A percentile compares a stretch with the other conserved stretches of the same genome.
These are phyloP conservation scores for Pleurotus eryngii DNA, from an alignment of 768 basidiomycete genomes.

Conservation along the genomic window DNA sequence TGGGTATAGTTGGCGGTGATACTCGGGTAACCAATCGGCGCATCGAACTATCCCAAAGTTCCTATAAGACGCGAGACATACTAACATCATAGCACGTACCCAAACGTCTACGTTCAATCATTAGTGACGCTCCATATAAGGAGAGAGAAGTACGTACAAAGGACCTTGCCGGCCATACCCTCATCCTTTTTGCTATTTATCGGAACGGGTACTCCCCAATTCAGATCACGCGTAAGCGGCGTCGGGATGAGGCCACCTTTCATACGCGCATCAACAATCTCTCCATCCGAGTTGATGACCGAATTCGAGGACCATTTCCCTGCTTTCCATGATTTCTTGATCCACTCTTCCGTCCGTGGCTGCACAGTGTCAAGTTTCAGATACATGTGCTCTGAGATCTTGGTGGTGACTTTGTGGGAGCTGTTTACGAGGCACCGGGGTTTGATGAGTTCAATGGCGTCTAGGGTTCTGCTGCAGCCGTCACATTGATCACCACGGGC, in stretches of 20 bases:
- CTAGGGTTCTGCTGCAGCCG: conserved; percentile 85
- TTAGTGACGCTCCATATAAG: background rate
- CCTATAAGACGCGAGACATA: no score
- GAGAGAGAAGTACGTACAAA: conserved; percentile 60
- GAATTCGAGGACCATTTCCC: conserved; percentile 94
- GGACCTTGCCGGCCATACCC: conserved; percentile 91
- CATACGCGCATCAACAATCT: conserved; percentile 85
- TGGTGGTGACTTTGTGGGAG: conserved; percentile 71
- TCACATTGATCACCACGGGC: conserved; percentile 99
- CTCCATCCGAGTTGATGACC: conserved; percentile 84
- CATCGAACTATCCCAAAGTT: conserved; percentile 72
- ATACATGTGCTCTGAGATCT: conserved; percentile 88
- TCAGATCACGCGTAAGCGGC: conserved; percentile 89
- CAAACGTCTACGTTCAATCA: conserved; percentile 70
- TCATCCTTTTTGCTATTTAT: conserved; percentile 69
- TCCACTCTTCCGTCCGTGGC: conserved; percentile 82
- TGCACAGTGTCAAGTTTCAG: conserved; percentile 83
- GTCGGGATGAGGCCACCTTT: conserved; percentile 83
- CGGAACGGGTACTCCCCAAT: conserved; percentile 96
- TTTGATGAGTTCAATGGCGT: conserved; percentile 89
- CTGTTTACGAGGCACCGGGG: conserved; percentile 92
- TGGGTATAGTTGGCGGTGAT: conserved; percentile 94
- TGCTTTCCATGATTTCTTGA: conserved; percentile 68
- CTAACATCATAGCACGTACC: conserved; percentile 47
- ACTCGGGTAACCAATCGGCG: conserved; percentile 94